Evolutionary conservation across 2,329 filamentous ascomycete genomes (phyloP).

Genomic region (Pseudocercospora musae): DNA sequence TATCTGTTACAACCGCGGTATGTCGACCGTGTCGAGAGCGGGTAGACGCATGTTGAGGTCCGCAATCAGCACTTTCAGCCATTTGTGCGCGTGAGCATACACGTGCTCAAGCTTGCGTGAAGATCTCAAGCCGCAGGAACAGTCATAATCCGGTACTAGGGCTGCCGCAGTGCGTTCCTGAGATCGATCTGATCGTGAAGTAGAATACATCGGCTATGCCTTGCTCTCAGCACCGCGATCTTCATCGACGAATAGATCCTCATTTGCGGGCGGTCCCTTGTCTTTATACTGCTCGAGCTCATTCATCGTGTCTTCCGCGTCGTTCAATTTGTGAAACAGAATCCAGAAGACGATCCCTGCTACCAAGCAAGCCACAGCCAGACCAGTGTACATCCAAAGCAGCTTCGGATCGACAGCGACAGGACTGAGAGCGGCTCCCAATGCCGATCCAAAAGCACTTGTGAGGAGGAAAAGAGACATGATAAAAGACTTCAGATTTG

Average conservation of each 20-base stretch:
- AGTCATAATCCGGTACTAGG: too few relatives aligned
- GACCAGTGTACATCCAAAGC: constrained; percentile 52
- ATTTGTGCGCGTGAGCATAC: neutral
- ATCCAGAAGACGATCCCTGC: constrained; percentile 21
- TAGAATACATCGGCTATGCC: neutral
- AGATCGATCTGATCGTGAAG: neutral
- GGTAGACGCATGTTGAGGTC: neutral
- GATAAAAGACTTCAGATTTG: constrained; percentile 39
- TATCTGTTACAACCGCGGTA: neutral
- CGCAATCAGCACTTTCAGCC: neutral
- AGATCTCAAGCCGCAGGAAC: too few relatives aligned
- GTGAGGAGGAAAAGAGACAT: constrained; percentile 37
- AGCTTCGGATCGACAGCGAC: constrained; percentile 60
- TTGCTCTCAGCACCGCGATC: neutral
- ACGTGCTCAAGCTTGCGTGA: neutral
- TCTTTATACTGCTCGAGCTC: constrained; percentile 16
- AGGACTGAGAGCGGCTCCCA: constrained; percentile 61
- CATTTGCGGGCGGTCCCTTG: neutral
- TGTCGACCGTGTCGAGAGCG: neutral
- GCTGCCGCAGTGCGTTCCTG: neutral
- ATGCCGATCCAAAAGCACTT: constrained; percentile 53
- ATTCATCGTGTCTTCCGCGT: constrained; percentile 15
- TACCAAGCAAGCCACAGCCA: constrained; percentile 17
- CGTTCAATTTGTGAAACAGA: constrained; percentile 43
- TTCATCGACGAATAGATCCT: neutral